Base-by-base conservation (phyloP, 1,284 basidiomycete genomes). In the Cutaneotrichosporon sp. region DNA sequence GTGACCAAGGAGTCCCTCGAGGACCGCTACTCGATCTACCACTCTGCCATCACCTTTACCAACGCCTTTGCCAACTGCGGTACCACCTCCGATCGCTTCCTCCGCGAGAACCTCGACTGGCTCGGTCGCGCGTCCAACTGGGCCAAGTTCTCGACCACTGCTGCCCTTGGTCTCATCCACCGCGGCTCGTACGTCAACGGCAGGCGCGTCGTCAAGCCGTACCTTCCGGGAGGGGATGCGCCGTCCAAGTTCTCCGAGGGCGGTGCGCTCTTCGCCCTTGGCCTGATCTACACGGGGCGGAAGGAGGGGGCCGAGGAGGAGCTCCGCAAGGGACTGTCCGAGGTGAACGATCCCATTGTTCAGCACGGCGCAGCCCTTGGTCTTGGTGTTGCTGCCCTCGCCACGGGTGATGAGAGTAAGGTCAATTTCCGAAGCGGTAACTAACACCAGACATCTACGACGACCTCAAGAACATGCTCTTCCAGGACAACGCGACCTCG, bases 11-110 rank as follows among this genome's bases (percentile, higher is more conserved):
- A 97, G 60, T 87, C 88, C 2, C 84, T 98, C n/a, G 95, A 97
- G 75, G 86, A 92, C 47, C 89, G 94, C 49, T 94, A 91, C 46
- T 97, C 94, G 21, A 91, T 98, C 74, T 97, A 95, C 77, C 95
- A 98, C 81, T 93, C 91, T 7, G 92, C 95, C 10, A 86, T 98
- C 67, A 94, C 92, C 5, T 86, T 98, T 64, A 91, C 94, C 77
- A 97, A 98, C 77, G 93, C 95, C 2, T 97, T 94, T 78, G 94
- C 95, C 86, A 89, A 96, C 76, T 89, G 94, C 30, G 95, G 95
- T 55, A 98, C 95, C 1, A 93, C 92, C 0, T 94, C 92, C 2
- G 95, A 98, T 73, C 78, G 86, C 42, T 98, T 97, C 84, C 82
- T 98, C 32, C 88, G 92, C 11, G 91, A 96, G 63, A 97, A 97